Base-by-base conservation (phyloP, 140 eudicot genomes). In the Senecio squalidus region DNA sequence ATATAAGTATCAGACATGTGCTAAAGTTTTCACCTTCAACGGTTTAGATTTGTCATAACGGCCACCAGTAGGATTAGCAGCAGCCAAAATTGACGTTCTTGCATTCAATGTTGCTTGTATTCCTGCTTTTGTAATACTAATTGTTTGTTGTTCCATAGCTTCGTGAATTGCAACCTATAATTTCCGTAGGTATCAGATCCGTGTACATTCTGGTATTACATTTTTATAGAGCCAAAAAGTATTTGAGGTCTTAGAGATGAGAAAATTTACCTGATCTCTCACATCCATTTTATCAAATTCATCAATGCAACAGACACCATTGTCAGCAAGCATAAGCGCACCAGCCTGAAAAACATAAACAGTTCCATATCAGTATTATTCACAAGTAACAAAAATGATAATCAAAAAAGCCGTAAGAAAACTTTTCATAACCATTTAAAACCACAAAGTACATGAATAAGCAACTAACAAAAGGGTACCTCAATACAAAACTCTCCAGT, bases 71-170 rank as follows among this genome's bases (percentile, higher is more conserved):
- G 98, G 98, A 56, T 92, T 92, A 18, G 96, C 98, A 49, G 98
- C 96, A 73, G 98, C 98, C 66, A 87, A 79, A 55, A 92, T 92
- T 59, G 98, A 84, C 31, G 98, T 87, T 71, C 96, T 63, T 15
- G 98, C 98, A 39, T 92, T 92, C 51, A 92, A 41, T 59, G 96
- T 87, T 41, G 98, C 98, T 76, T 92, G 96, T 77, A 92, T 92
- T 66, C 98, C 96, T 56, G 98, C 98, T 75, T 91, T 91, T 43
- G 98, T 91, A 20, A 91, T 91, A 72, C 98, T 91, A 63, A 87
- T 87, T 21, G 98, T 87, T 76, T 92, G 96, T 65, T 92, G 98
- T 62, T 92, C 98, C 96, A 92, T 87, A n/a, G 98, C 98, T 80
- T 92, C 98, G 44, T 92, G 98, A 58, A 92, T 92, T 48, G 98